Conservation (phyloP, 2,329 filamentous ascomycete genomes). For the Penicillium italicum region DNA sequence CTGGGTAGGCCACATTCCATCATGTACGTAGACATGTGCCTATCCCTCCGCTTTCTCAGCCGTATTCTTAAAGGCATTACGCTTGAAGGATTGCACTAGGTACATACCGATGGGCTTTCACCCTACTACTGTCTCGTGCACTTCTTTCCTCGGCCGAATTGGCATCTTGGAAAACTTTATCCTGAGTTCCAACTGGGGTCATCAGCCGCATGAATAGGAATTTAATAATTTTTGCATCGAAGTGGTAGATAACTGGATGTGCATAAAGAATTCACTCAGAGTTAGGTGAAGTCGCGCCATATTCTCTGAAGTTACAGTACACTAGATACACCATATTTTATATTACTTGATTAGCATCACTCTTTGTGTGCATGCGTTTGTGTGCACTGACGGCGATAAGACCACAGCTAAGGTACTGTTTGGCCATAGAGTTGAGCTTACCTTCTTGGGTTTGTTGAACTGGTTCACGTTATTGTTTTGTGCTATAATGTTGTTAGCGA, state of each 20-base stretch:
- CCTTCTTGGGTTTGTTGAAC: not conserved
- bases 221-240: not conserved
- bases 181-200: not conserved
- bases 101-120: not conserved
- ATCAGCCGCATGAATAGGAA: not conserved
- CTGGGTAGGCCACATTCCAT: too few species aligned
- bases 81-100: not conserved
- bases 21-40: not conserved
- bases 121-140: not conserved
- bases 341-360: not conserved
- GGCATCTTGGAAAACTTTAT: not conserved
- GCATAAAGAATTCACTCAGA: not conserved
- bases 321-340: not conserved
- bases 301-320: not conserved
- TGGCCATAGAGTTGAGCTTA: too few species aligned
- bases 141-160: not conserved
- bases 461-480: not conserved
- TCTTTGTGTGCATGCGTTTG: not conserved
- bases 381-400: not conserved
- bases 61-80: not conserved
- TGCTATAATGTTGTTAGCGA: not conserved
- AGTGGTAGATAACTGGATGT: not conserved
- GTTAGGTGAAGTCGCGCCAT: not conserved
- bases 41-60: not conserved
- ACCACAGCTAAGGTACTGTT: not conserved